Evolutionary conservation across 2,329 filamentous ascomycete genomes (phyloP).

Genomic region (Beauveria sp.): DNA sequence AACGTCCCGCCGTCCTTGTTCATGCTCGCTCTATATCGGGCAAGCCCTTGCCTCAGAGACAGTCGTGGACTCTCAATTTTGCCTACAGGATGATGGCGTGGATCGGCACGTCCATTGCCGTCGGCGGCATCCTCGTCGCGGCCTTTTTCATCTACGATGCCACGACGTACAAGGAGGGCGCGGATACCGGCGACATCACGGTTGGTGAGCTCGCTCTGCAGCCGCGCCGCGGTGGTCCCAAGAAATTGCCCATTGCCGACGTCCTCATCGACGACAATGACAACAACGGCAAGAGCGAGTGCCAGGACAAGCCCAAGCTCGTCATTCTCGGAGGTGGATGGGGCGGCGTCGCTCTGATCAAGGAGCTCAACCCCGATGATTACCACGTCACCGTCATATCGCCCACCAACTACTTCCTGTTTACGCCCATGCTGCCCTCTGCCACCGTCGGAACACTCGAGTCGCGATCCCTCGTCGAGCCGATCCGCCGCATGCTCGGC

Average conservation of each 20-base stretch:
- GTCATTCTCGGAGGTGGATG: slow-evolving; percentile 92
- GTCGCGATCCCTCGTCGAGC: slow-evolving; percentile 84
- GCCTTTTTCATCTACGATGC: slow-evolving; percentile 94
- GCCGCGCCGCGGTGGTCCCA: slow-evolving; percentile 78
- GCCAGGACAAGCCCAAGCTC: slow-evolving; percentile 84
- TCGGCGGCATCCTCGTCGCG: slow-evolving; percentile 61
- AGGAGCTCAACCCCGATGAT: slow-evolving; percentile 80
- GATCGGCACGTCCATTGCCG: slow-evolving; percentile 63
- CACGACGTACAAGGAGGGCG: slow-evolving; percentile 73
- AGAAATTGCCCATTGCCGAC: slow-evolving; percentile 89
- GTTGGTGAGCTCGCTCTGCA: slow-evolving; percentile 80
- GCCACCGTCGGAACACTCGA: slow-evolving; percentile 95
- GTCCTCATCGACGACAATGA: slow-evolving; percentile 87
- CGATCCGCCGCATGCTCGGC: slow-evolving; percentile 75
- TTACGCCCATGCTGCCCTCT: slow-evolving; percentile 95
- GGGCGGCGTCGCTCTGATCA: slow-evolving; percentile 87
- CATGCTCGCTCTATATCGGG: slow-evolving; percentile 40
- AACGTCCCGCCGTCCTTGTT: slow-evolving; percentile 15
- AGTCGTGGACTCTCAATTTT: slow-evolving; percentile 46
- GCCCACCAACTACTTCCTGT: slow-evolving; percentile 93
- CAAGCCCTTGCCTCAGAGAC: slow-evolving; percentile 41
- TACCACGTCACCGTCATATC: slow-evolving; percentile 96
- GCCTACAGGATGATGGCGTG: slow-evolving; percentile 57
- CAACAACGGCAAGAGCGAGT: slow-evolving; percentile 55
- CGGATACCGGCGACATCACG: slow-evolving; percentile 61